Conservation (phyloP, 345 rosid species). For the Eucalyptus sideroxylon region DNA sequence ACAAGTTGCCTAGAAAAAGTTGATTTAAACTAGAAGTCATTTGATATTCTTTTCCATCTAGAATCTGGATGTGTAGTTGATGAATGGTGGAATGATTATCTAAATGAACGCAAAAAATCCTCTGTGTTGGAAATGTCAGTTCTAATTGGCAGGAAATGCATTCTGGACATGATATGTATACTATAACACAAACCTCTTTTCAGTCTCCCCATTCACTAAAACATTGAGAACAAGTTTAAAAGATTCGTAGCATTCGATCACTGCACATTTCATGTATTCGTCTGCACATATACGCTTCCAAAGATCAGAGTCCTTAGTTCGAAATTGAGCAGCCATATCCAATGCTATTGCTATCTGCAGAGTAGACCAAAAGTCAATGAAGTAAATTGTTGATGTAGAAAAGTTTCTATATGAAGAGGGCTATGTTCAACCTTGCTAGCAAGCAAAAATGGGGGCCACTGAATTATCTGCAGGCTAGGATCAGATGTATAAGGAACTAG, state of each 20-base stretch:
- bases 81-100: not conserved
- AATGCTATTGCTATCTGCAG: constrained; percentile 85
- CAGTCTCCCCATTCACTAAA: constrained; percentile 85
- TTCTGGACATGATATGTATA: not conserved
- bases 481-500: constrained; percentile 89
- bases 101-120: not conserved
- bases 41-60: not conserved
- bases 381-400: not conserved
- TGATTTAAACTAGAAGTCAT: not conserved
- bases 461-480: constrained; percentile 86
- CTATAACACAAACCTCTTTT: constrained; percentile 56
- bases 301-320: constrained; percentile 69
- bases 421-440: constrained; percentile 78
- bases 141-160: not conserved
- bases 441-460: constrained; percentile 98
- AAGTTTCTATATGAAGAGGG: not conserved
- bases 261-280: constrained; percentile 98
- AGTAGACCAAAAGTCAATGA: constrained; percentile 2
- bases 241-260: constrained; percentile 93
- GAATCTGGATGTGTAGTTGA: not conserved
- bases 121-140: not conserved
- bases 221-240: constrained; percentile 67
- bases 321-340: constrained; percentile 92
- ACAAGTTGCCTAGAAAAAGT: not conserved
- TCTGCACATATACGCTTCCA: constrained; percentile 96